Evolutionary conservation across 2,329 filamentous ascomycete genomes (phyloP), one percentile per base, ranked within the genome.

Genomic region (Ceratocystiopsis minuta): DNA sequence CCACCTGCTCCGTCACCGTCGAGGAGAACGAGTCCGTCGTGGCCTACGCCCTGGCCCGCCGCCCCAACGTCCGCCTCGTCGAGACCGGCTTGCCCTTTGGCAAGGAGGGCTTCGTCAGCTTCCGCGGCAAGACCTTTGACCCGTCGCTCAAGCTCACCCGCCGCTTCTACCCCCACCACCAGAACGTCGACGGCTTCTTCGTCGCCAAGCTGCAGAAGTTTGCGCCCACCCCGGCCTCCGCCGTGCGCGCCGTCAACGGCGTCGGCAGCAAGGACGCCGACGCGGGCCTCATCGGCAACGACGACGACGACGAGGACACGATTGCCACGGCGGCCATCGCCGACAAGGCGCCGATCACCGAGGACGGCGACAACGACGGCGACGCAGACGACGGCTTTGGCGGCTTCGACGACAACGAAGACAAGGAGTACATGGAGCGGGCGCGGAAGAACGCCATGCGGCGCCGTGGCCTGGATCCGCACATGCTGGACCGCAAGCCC

Each of bases 171-270:
- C 85, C 86, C 1, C 85, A 94, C 58, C 94, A 95, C 49, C 46
- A 49, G 16, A 49, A 51, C 63, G 86, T 98, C 32, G 90, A 54
- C 58, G 90, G 90, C 49, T 98, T 98, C 76, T 98, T 86, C 58
- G 90, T 98, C 47, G 84, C 86, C 54, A 98, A 98, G 62, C 81
- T 98, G 63, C 87, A 93, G 62, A 98, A 98, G 70, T 75, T 75
- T 15, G 88, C 76, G 0, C 80, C 84, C 3, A 83, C 81, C 35
- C 78, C 82, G 1, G 62, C 68, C 43, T 74, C 71, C 42, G 66
- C 70, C 2, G 63, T 70, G 28, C 45, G 45, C 49, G 38, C 53
- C 50, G 44, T 42, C 33, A 50, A 51, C 36, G 48, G 44, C 17
- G 44, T 46, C 20, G 46, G 47, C 48, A 40, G 45, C 31, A 38